phyloP scores from a whole-genome alignment of 441 rosid species.

The Populus hybrid region DNA sequence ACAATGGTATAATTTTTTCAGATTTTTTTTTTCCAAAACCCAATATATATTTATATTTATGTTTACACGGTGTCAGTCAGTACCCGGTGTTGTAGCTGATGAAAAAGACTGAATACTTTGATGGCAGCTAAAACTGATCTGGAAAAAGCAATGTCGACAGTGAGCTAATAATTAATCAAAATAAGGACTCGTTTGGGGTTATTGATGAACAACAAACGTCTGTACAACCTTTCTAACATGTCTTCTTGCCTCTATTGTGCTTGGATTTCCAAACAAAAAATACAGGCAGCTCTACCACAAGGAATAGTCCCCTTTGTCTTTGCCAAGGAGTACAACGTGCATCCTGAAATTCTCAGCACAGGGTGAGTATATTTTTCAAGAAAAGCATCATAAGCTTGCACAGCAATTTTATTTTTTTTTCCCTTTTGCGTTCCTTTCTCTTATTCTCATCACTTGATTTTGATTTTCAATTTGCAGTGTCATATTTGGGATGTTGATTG shows the following conservation, averaged over 20 bases:
- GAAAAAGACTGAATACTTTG: background rate
- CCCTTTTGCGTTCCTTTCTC: background rate
- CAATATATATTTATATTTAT: background rate
- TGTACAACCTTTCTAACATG: constrained; percentile 20
- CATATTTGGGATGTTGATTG: constrained; percentile 77
- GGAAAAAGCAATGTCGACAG: background rate
- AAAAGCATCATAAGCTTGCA: background rate
- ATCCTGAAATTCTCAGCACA: constrained; percentile 82
- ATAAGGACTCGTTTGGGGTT: constrained; percentile 4
- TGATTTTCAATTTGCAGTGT: constrained; percentile 40
- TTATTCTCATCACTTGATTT: background rate
- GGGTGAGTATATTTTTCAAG: constrained; percentile 39
- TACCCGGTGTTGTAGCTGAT: background rate
- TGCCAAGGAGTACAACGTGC: constrained; percentile 77
- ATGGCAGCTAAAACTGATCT: background rate
- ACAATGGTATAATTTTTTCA: background rate
- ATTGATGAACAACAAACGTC: constrained; percentile 12
- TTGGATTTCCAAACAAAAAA: constrained; percentile 16
- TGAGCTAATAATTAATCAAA: background rate
- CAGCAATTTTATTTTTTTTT: background rate
- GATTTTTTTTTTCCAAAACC: background rate
- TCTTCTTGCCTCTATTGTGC: constrained; percentile 16
- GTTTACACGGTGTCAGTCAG: background rate
- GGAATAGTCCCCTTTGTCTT: constrained; percentile 89
- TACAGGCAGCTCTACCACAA: constrained; percentile 83